A percentile compares a stretch with the other conserved stretches of the same genome.
These are phyloP conservation scores for Hymenoscyphus fraxineus DNA, from an alignment of 2,329 filamentous ascomycete genomes.

Conservation along the genomic window DNA sequence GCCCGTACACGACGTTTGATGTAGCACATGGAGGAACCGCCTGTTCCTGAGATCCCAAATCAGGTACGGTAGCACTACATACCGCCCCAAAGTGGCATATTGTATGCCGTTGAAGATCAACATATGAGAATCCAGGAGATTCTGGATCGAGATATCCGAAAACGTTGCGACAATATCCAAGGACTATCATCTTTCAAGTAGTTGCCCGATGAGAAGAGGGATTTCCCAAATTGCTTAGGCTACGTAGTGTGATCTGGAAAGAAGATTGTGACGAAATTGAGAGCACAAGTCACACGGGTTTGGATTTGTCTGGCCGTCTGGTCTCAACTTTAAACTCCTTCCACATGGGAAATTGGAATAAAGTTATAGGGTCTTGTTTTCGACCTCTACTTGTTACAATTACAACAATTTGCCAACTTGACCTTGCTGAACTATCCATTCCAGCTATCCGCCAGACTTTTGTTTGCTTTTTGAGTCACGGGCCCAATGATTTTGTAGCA, in stretches of 20 bases:
- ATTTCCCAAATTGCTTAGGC: not conserved
- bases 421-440: too few species aligned
- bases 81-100: not conserved
- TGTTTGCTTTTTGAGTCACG: too few species aligned
- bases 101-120: not conserved
- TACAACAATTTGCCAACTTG: too few species aligned
- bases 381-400: too few species aligned
- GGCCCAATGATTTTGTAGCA: too few species aligned
- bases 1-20: not conserved
- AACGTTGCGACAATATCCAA: not conserved
- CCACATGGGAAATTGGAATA: too few species aligned
- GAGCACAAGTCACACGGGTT: slow-evolving; percentile 18
- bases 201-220: not conserved
- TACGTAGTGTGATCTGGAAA: not conserved
- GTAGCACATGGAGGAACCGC: not conserved
- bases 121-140: not conserved
- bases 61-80: not conserved
- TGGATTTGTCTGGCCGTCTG: slow-evolving; percentile 24
- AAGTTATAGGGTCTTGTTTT: too few species aligned
- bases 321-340: slow-evolving; percentile 18
- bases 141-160: not conserved
- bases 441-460: too few species aligned
- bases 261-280: not conserved
- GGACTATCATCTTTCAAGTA: not conserved
- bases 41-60: not conserved